phyloP scores from a whole-genome alignment of 2,329 filamentous ascomycete genomes.

The Exophiala lecanii-corni region DNA sequence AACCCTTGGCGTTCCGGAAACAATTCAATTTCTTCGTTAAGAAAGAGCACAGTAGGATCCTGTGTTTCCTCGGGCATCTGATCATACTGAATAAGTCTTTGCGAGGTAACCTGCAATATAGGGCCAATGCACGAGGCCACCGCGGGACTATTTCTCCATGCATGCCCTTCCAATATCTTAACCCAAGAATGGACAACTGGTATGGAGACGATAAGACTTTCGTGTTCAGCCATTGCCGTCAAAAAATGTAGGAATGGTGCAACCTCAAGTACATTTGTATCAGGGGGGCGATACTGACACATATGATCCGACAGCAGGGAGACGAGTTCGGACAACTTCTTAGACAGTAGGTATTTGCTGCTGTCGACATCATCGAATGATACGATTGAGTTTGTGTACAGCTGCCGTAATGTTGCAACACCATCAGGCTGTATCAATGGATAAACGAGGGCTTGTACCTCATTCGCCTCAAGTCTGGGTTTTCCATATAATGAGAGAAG shows the following conservation, averaged over 20 bases:
- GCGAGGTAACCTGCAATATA: slow-evolving; percentile 76
- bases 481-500: slow-evolving; percentile 78
- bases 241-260: slow-evolving; percentile 74
- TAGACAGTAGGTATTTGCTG: slow-evolving; percentile 84
- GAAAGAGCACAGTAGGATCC: slow-evolving; percentile 72
- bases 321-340: slow-evolving; percentile 90
- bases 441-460: slow-evolving; percentile 72
- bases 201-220: slow-evolving; percentile 88
- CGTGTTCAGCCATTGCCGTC: slow-evolving; percentile 71
- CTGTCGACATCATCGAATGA: slow-evolving; percentile 81
- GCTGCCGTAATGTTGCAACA: slow-evolving; percentile 64
- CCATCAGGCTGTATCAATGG: slow-evolving; percentile 72
- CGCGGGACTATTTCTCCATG: slow-evolving; percentile 62
- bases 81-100: slow-evolving; percentile 82
- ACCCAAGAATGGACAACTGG: slow-evolving; percentile 89
- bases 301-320: slow-evolving; percentile 81
- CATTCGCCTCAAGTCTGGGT: slow-evolving; percentile 67
- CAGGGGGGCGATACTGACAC: slow-evolving; percentile 66
- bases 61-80: slow-evolving; percentile 75
- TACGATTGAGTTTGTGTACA: slow-evolving; percentile 76
- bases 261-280: slow-evolving; percentile 64
- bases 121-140: slow-evolving; percentile 62
- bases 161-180: slow-evolving; percentile 67
- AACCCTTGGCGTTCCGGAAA: slow-evolving; percentile 91
- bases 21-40: slow-evolving; percentile 92